Base-by-base conservation (phyloP, 352 stramenopile genomes). In the Phytophthora europaea region DNA sequence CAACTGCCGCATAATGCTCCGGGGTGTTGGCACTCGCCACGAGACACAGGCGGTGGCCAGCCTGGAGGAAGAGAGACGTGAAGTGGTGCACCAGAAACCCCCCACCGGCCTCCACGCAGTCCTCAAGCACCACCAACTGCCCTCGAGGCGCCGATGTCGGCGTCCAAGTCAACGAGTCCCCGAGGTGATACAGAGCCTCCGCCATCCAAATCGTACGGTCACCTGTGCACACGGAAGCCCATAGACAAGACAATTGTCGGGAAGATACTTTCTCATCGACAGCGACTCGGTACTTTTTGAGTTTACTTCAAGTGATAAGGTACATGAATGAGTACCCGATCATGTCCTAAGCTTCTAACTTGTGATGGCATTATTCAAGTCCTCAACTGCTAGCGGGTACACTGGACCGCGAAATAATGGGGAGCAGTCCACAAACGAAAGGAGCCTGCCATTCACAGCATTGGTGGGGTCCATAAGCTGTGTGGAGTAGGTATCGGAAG, bases 71-170 rank as follows among this genome's bases (percentile, higher is more conserved):
- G 8, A 93, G 79, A 65, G 86, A 76, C 26, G 85, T 40, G 28
- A 95, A 91, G 69, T 95, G 85, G 58, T 95, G 88, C 47, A 95
- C 70, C 47, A 95, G 66, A 61, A 93, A 94, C 26, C 70, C 69
- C 20, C 86, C 84, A 38, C 62, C 68, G 13, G 84, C 76, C 50
- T 93, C 84, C 28, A 91, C 77, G 15, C 70, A 64, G 70, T 95
- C 88, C 15, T 86, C 72, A 52, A 95, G 68, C 45, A 87, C 48
- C 58, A 95, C 62, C 50, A 94, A 73, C 61, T 93, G 63, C 2
- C 83, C 80, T 28, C 65, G 72, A 66, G 88, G 86, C 28, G 85
- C 81, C 50, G 59, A 83, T 34, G 75, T 72, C 0, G 85, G 80
- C 62, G 80, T 61, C 86, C 86, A 93, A 48, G 76, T 73, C 61